These are phyloP conservation scores for Aspergillus ibericus DNA, from an alignment of 2,329 filamentous ascomycete species.

Conservation along the genomic window DNA sequence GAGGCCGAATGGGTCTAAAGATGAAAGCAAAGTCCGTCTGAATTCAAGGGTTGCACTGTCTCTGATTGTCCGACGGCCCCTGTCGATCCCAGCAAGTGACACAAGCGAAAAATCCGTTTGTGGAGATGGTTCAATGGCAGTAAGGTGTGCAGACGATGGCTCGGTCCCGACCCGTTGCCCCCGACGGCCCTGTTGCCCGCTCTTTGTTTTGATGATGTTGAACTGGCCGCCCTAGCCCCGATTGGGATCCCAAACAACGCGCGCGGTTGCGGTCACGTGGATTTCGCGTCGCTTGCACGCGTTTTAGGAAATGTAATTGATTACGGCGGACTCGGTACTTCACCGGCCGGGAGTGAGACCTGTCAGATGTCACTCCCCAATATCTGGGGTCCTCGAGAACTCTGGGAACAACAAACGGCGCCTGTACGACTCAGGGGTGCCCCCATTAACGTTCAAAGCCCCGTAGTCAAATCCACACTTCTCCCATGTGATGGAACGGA, in stretches of 20 bases:
- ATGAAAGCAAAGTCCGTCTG: background rate
- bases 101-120: background rate
- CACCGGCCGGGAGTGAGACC: no score
- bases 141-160: background rate
- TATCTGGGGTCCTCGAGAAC: no score
- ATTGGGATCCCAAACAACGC: constrained; percentile 2
- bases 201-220: constrained; percentile 25
- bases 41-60: background rate
- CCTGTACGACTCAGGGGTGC: no score
- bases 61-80: background rate
- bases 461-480: no score
- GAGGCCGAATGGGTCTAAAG: background rate
- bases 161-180: constrained; percentile 1
- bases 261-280: constrained; percentile 15
- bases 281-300: constrained; percentile 16
- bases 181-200: background rate
- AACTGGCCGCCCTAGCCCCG: constrained; percentile 14
- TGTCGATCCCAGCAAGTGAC: background rate
- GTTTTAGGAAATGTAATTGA: constrained; percentile 26
- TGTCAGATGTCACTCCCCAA: no score
- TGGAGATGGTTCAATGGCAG: background rate
- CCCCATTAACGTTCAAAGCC: no score
- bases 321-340: no score
- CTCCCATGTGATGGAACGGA: no score
- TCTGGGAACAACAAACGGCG: no score